Evolutionary conservation across 2,329 filamentous ascomycete genomes (phyloP).

Genomic region (Aspergillus ruber): DNA sequence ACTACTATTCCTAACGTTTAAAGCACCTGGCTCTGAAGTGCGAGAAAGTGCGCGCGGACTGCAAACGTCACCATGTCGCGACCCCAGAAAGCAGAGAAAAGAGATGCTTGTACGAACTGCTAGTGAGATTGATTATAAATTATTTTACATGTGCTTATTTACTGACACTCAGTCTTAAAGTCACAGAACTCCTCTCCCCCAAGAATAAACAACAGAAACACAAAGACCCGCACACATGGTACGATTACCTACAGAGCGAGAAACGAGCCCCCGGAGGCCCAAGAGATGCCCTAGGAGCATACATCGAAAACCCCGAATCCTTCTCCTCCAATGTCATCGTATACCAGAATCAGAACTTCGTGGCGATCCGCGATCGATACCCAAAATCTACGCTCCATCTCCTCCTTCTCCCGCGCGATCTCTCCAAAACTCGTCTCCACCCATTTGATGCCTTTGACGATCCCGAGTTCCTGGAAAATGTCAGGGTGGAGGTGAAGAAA

Average conservation of each 20-base stretch:
- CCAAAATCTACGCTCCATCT: slow-evolving; percentile 82
- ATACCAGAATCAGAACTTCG: slow-evolving; percentile 61
- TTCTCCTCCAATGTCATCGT: slow-evolving; percentile 57
- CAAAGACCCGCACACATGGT: slow-evolving; percentile 10
- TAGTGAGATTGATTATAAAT: background rate
- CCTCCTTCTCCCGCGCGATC: slow-evolving; percentile 75
- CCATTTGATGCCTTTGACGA: slow-evolving; percentile 75
- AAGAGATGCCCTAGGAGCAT: slow-evolving; percentile 59
- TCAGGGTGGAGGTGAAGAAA: slow-evolving; percentile 55
- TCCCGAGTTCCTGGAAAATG: slow-evolving; percentile 57
- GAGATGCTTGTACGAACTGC: slow-evolving; percentile 29
- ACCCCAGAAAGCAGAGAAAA: slow-evolving; percentile 20
- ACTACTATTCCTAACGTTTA: background rate
- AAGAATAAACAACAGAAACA: slow-evolving; percentile 38
- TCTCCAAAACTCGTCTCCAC: slow-evolving; percentile 55
- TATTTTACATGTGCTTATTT: background rate
- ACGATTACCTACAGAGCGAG: slow-evolving; percentile 11
- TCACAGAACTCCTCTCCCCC: slow-evolving; percentile 51
- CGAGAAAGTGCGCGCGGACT: slow-evolving; percentile 5
- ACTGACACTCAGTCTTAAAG: slow-evolving; percentile 17
- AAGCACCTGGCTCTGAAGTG: slow-evolving; percentile 2
- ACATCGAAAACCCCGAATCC: slow-evolving; percentile 57
- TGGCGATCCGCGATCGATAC: slow-evolving; percentile 74
- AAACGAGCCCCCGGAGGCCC: slow-evolving; percentile 35
- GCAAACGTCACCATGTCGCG: background rate